A percentile compares a stretch with the other conserved stretches of the same genome.
phyloP scores from a whole-genome alignment of 768 basidiomycete genomes.

The Boletus fagicola region DNA sequence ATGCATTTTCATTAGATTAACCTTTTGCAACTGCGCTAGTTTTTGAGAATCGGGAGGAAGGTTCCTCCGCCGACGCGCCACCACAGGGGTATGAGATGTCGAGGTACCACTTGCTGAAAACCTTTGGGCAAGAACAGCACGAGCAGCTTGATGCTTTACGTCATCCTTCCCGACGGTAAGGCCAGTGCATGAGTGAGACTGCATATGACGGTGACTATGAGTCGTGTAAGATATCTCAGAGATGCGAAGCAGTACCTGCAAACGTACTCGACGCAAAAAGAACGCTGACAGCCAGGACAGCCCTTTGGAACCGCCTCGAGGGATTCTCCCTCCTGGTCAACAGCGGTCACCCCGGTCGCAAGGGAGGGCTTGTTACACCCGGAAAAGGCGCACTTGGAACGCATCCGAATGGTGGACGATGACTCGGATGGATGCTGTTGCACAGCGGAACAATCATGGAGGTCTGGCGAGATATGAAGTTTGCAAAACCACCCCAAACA shows the following conservation, averaged over 20 bases:
- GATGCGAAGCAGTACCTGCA: not conserved
- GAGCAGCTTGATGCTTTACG: slow-evolving; percentile 47
- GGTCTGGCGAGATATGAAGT: slow-evolving; percentile 56
- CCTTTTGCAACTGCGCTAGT: slow-evolving; percentile 50
- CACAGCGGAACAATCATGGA: slow-evolving; percentile 51
- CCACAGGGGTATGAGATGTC: slow-evolving; percentile 27
- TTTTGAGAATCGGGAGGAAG: slow-evolving; percentile 51
- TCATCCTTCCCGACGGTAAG: slow-evolving; percentile 8
- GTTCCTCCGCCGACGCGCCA: slow-evolving; percentile 29
- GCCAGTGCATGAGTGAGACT: slow-evolving; percentile 55
- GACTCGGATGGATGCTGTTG: not conserved
- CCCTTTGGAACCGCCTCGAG: slow-evolving; percentile 24
- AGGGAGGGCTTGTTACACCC: slow-evolving; percentile 59
- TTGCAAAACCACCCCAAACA: slow-evolving; percentile 64
- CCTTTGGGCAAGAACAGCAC: slow-evolving; percentile 51
- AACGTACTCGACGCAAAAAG: slow-evolving; percentile 65
- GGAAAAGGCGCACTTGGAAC: slow-evolving; percentile 48
- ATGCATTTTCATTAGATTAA: slow-evolving; percentile 73
- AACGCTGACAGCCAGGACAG: slow-evolving; percentile 52
- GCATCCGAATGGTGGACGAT: slow-evolving; percentile 22
- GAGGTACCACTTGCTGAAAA: slow-evolving; percentile 35
- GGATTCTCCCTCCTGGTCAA: not conserved
- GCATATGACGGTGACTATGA: slow-evolving; percentile 63
- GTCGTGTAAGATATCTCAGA: slow-evolving; percentile 9
- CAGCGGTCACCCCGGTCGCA: slow-evolving; percentile 35